Base-by-base conservation (phyloP, 2,329 filamentous ascomycete species). In the Fusarium verrucosum region DNA sequence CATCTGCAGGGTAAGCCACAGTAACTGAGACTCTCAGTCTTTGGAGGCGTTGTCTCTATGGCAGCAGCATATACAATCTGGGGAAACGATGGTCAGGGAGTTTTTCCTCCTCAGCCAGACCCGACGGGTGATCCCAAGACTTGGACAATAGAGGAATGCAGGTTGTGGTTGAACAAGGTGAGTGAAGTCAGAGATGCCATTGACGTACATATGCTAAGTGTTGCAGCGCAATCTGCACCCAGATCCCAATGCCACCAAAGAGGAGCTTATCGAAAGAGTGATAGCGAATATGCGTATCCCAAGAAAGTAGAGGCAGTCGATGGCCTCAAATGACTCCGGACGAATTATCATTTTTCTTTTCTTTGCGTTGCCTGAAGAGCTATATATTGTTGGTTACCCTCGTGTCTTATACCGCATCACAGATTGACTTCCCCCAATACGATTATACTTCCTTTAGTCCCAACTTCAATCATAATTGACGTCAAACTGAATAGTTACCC, bases 131-230 rank as follows among this genome's bases (percentile, higher is more conserved):
- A 92, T 80, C 87, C 80, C 36, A 79, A 82, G 36, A 75, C 73
- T 10, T 98, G 94, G 94, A 92, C 92, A 1, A 82, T 84, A 54
- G 89, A 92, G 43, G 92, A 98, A 72, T 82, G 96, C 77, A 84
- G 87, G 61, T 82, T 89, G 72, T 98, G 94, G 93, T 81, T 98
- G 46, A 87, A 87, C 41, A 86, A 85, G 70, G 94, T 97, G 84
- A 78, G 50, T 43, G 17, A 17, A 37, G 10, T 33, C 28, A 5
- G 8, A n/a, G 16, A 10, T 20, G 19, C 36, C 3, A 43, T 38
- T 50, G 37, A 56, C 33, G 20, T 28, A 56, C 33, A 17, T 28
- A 22, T 22, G 14, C 43, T 41, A 14, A 62, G 3, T 2, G 17
- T 16, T 8, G 4, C 16, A 85, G 83, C 74, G 82, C 40, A 81